These are phyloP conservation scores for Podospora pseudocomata DNA, from an alignment of 495 filamentous ascomycete genomes.

Conservation along the genomic window DNA sequence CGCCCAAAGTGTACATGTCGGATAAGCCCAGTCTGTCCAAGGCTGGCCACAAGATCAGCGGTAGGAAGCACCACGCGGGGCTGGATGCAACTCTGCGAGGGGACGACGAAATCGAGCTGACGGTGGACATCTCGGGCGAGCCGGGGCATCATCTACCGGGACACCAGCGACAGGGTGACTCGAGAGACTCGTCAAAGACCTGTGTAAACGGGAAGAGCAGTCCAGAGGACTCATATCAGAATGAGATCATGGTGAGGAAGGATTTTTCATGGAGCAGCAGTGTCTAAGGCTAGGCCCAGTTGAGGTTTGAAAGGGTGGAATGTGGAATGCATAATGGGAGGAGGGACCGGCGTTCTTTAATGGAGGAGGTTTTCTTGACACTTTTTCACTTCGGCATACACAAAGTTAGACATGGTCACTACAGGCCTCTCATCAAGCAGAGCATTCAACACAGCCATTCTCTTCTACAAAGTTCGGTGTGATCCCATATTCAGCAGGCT, in stretches of 20 bases:
- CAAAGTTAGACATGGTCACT: not conserved
- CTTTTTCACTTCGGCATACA: not conserved
- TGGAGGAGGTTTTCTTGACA: not conserved
- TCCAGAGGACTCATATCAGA: not conserved
- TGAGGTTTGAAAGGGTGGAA: not conserved
- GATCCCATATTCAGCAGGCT: not conserved
- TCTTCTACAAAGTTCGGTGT: not conserved
- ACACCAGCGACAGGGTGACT: not conserved
- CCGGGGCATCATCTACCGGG: not conserved
- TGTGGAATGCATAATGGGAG: not conserved
- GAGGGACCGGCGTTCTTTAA: not conserved
- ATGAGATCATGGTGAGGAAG: slow-evolving; percentile 21
- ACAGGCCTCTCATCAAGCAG: not conserved
- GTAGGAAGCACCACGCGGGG: not conserved
- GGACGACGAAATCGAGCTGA: slow-evolving; percentile 26
- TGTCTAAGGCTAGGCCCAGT: not conserved
- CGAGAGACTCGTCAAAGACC: not conserved
- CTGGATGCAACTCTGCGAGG: slow-evolving; percentile 10
- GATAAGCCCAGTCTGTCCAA: not conserved
- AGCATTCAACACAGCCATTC: not conserved
- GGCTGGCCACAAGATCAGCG: not conserved
- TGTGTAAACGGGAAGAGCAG: not conserved
- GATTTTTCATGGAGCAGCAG: slow-evolving; percentile 21
- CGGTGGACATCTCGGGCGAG: slow-evolving; percentile 10
- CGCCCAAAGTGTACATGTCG: slow-evolving; percentile 5